Evolutionary conservation across 2,329 filamentous ascomycete species (phyloP).

Genomic region (Fusarium fujikuroi): DNA sequence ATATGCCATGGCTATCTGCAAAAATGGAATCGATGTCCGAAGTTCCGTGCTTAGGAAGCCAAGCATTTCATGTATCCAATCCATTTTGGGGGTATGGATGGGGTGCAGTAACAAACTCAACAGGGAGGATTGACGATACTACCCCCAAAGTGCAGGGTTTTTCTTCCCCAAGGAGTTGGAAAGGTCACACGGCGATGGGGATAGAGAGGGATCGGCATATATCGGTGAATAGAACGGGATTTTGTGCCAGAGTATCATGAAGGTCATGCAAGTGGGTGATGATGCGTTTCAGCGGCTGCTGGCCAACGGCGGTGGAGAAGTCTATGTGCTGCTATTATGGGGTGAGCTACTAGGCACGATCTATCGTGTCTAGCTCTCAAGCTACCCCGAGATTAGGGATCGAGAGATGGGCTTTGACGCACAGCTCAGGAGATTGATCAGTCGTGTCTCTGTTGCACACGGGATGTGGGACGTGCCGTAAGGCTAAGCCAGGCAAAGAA

Average conservation of each 20-base stretch:
- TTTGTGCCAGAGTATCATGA: slow-evolving; percentile 8
- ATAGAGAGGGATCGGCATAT: slow-evolving; percentile 14
- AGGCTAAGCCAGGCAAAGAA: slow-evolving; percentile 10
- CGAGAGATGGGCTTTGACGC: slow-evolving; percentile 23
- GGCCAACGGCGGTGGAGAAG: not conserved
- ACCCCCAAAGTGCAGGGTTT: slow-evolving; percentile 18
- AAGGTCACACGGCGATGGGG: not conserved
- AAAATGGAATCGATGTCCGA: slow-evolving; percentile 2
- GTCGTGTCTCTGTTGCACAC: slow-evolving; percentile 11
- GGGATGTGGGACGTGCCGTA: slow-evolving; percentile 21
- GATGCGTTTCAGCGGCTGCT: not conserved
- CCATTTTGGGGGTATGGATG: slow-evolving; percentile 3
- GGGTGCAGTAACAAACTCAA: slow-evolving; percentile 13
- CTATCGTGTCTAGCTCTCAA: not conserved
- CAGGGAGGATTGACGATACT: slow-evolving; percentile 1
- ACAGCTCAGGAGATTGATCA: slow-evolving; percentile 7
- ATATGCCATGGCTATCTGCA: not conserved
- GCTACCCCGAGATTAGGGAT: not conserved
- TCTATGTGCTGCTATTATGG: not conserved
- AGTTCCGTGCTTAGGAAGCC: not conserved
- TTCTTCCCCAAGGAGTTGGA: slow-evolving; percentile 8
- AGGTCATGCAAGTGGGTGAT: slow-evolving; percentile 4
- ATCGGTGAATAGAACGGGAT: slow-evolving; percentile 19
- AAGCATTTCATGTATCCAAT: slow-evolving; percentile 7
- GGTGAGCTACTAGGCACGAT: not conserved